Evolutionary conservation across 2,329 filamentous ascomycete species (phyloP), one percentile per base, ranked within the genome.

Genomic region (Pyrenochaeta sp.): DNA sequence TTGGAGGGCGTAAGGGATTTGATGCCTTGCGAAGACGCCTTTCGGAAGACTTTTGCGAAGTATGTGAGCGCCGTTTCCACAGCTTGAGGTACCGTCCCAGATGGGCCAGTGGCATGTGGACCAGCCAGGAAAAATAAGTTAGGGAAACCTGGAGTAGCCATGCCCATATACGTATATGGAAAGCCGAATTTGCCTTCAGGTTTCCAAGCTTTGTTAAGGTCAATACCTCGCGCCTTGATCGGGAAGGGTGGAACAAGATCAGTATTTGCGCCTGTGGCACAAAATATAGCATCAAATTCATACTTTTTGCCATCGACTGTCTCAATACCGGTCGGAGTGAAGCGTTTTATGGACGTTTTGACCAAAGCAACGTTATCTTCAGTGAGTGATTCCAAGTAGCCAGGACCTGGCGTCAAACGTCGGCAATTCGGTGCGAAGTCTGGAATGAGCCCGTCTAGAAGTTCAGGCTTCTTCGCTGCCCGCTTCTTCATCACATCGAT

Each of bases 61-160:
- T 89, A 90, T 0, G 86, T 84, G 1, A 90, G 73, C 62, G 90
- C 86, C 5, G 84, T 88, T 73, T 92, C 90, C 25, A 89, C 82
- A 57, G 82, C 84, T 66, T 90, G 86, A 1, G 89, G 89, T 0
- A 91, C 85, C 0, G 88, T 91, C 0, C 89, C 90, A 1, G 85
- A 86, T 32, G 73, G 71, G 0, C 72, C 72, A n/a, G 72, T 73
- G 3, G 66, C 66, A 54, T 73, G 72, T 6, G 72, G 72, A 0
- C 89, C 89, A 28, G 85, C 83, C 5, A 91, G 68, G 69, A 88
- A 89, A 28, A 90, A 80, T 0, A 91, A 77, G 62, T 91, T 92
- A 0, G 89, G 89, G 59, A 91, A 91, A 0, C 84, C 85, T 0
- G 89, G 88, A 0, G 86, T 85, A 0, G 85, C 84, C 0, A 88